A percentile compares a stretch with the other conserved stretches of the same genome.
phyloP scores from a whole-genome alignment of 495 filamentous ascomycete species.

The Aspergillus avenaceus region DNA sequence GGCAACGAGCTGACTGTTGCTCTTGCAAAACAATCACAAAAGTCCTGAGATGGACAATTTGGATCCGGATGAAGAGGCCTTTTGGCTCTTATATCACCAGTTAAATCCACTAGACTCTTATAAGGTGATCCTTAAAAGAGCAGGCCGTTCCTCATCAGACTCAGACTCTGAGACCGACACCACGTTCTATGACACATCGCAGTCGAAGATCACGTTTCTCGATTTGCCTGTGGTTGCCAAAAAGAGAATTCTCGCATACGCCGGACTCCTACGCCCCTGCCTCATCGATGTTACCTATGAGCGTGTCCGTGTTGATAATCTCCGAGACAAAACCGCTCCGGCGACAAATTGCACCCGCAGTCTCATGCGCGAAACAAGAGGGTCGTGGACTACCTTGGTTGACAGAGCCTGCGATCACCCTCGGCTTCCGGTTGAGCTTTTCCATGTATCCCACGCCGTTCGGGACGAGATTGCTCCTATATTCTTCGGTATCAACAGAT shows the following conservation, averaged over 20 bases:
- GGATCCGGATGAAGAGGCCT: background rate
- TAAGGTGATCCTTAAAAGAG: background rate
- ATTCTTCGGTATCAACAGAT: slow-evolving; percentile 16
- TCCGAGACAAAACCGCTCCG: background rate
- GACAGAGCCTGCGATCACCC: slow-evolving; percentile 14
- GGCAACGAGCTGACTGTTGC: background rate
- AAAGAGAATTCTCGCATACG: slow-evolving; percentile 20
- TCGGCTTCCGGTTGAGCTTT: slow-evolving; percentile 14
- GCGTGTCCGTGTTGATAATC: slow-evolving; percentile 4
- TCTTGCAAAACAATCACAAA: background rate
- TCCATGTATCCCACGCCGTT: slow-evolving; percentile 9
- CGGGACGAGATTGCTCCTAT: slow-evolving; percentile 9
- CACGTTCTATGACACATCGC: background rate
- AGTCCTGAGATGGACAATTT: background rate
- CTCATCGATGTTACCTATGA: slow-evolving; percentile 8
- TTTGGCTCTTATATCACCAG: background rate
- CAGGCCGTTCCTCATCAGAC: background rate
- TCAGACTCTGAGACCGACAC: background rate
- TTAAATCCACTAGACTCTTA: background rate
- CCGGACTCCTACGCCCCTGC: slow-evolving; percentile 18
- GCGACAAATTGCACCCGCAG: background rate
- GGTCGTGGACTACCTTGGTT: slow-evolving; percentile 1
- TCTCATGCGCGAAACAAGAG: slow-evolving; percentile 1
- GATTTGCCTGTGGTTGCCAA: slow-evolving; percentile 17
- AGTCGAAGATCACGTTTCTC: slow-evolving; percentile 9